phyloP scores from a whole-genome alignment of 2,329 filamentous ascomycete genomes.

The Ophiostoma ulmi region DNA sequence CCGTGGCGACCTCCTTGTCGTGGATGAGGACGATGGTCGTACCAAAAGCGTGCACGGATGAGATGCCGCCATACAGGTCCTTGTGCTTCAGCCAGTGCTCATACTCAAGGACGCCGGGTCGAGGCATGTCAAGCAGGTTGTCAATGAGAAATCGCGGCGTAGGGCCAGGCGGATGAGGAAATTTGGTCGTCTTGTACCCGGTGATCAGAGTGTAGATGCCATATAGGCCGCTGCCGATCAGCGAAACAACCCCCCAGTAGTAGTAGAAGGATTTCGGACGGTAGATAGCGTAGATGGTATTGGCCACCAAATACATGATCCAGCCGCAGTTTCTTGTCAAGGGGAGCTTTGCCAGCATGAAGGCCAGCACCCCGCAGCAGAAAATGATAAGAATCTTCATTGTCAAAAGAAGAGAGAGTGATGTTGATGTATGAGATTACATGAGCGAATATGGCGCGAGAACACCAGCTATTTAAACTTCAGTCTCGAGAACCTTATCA shows the following conservation, averaged over 20 bases:
- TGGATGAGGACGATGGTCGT: background rate
- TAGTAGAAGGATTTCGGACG: background rate
- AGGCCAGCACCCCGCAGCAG: background rate
- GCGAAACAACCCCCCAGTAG: background rate
- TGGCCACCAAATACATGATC: background rate
- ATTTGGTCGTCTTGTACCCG: background rate
- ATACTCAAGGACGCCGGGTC: background rate
- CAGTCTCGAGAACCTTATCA: background rate
- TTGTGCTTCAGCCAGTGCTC: conserved; percentile 4
- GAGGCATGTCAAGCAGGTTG: background rate
- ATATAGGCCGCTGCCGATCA: background rate
- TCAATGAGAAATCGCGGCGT: background rate
- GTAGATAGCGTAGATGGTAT: background rate
- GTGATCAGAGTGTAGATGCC: background rate
- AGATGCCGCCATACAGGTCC: background rate
- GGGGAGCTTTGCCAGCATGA: background rate
- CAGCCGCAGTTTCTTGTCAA: background rate
- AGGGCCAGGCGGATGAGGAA: background rate
- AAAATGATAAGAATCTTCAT: background rate
- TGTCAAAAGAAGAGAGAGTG: background rate
- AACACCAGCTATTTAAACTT: background rate
- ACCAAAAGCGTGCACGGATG: background rate
- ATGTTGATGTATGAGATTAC: background rate
- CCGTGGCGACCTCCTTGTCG: conserved; percentile 3
- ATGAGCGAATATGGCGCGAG: too few relatives aligned